Base-by-base conservation (phyloP, 176 grass and related monocot species). In the Aegilops bicornis region DNA sequence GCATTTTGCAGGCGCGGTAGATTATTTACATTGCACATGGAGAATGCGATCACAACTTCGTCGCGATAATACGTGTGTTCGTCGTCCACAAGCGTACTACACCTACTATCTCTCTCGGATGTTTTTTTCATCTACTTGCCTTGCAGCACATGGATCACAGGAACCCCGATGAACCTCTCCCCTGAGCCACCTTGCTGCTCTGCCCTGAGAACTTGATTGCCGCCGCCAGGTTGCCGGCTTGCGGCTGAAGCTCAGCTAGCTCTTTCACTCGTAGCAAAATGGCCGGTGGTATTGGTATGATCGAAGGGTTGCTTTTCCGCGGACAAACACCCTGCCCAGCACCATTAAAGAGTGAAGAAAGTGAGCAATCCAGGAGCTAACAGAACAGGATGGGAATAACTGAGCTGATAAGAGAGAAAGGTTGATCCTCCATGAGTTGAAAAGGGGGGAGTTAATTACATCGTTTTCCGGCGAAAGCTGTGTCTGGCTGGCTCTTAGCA, bases 191-290 rank as follows among this genome's bases (percentile, higher is more conserved):
- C 68, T 81, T 90, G 64, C 67, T 70, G 62, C 81, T 88, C 69
- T 83, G 82, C 84, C 72, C 63, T 13, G 87, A 20, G 47, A 73
- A 85, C 80, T 87, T 94, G 52, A 47, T 79, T 69, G 87, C 62
- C 6, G 50, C 73, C 25, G 85, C 58, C 78, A 89, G 88, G 24
- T 64, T 73, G 6, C 85, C 77, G 4, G 85, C 76, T 64, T 89
- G 90, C n/a, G 87, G 76, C 16, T 93, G 92, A 76, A 91, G 67
- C 85, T 90, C 91, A 29, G 89, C 82, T 73, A 99, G 81, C 76
- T 99, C 87, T 81, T 93, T 92, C 8, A 99, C 97, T 71, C 92
- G 94, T 52, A 86, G 76, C 79, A 99, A 83, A 83, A 99, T 97
- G 10, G 87, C 56, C 39, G 79, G 65, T 23, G 97, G 97, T 91